Percentiles rank a stretch among this genome's conserved stretches.
These are phyloP conservation scores for Ormosia semicastrata DNA, from an alignment of 306 rosid genomes.

Conservation along the genomic window DNA sequence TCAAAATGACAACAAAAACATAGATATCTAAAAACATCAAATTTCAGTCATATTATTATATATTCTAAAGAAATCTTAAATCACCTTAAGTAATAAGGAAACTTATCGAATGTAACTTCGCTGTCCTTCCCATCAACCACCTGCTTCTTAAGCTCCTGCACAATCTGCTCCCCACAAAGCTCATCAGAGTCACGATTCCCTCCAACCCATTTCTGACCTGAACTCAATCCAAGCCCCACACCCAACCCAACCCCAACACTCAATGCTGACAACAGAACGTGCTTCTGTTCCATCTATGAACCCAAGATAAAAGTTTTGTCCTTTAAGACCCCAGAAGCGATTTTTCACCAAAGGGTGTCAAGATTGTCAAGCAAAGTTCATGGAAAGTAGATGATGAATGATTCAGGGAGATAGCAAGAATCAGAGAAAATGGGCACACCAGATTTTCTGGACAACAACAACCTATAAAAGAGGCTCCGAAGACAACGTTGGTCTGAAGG, in stretches of 20 bases:
- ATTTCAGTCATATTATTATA: background rate
- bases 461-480: conserved; percentile 20
- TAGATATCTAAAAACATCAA: background rate
- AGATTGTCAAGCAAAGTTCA: conserved; percentile 7
- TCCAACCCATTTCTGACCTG: conserved; percentile 85
- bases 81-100: conserved; percentile 89
- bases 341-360: conserved; percentile 30
- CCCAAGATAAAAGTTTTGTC: conserved; percentile 5
- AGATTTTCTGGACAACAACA: conserved; percentile 14
- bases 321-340: conserved; percentile 18
- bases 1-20: conserved; percentile 14
- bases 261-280: conserved; percentile 86
- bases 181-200: conserved; percentile 56
- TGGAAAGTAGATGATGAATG: background rate
- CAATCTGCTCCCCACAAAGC: conserved; percentile 68
- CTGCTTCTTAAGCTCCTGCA: conserved; percentile 61
- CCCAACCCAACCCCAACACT: conserved; percentile 97
- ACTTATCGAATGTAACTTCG: conserved; percentile 63
- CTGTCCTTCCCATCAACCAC: conserved; percentile 62
- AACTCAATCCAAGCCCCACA: conserved; percentile 82
- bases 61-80: background rate
- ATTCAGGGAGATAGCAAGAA: conserved; percentile 29
- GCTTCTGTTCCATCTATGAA: conserved; percentile 81
- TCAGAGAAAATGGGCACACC: conserved; percentile 28
- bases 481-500: conserved; percentile 42